These are phyloP conservation scores for Colletotrichum sp. DNA, from an alignment of 2,329 filamentous ascomycete genomes.

Conservation along the genomic window DNA sequence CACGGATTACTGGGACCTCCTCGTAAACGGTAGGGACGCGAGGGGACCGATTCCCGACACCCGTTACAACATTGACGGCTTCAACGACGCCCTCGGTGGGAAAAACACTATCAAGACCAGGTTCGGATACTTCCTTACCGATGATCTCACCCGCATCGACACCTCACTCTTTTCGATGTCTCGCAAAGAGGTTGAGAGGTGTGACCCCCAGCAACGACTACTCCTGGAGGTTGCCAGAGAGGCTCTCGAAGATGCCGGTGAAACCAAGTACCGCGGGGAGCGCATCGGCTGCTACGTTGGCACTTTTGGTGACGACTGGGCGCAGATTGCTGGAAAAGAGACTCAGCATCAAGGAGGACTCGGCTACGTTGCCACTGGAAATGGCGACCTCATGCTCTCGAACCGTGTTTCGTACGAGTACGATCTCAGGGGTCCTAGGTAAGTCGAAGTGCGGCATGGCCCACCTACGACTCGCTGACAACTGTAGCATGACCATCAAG, in stretches of 20 bases:
- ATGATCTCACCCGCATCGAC: constrained; percentile 22
- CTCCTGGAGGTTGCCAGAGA: neutral
- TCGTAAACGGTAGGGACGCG: neutral
- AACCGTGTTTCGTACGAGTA: constrained; percentile 36
- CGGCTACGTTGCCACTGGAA: neutral
- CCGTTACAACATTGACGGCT: neutral
- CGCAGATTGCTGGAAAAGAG: neutral
- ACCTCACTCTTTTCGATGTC: constrained; percentile 33
- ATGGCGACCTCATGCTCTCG: constrained; percentile 28
- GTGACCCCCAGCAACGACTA: constrained; percentile 6
- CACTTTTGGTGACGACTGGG: constrained; percentile 30
- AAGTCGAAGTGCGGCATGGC: neutral
- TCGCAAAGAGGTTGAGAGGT: constrained; percentile 24
- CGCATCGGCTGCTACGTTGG: constrained; percentile 32
- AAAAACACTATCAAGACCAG: neutral
- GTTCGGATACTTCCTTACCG: neutral
- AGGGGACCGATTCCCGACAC: neutral
- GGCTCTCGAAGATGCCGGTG: constrained; percentile 22
- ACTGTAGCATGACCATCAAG: constrained; percentile 27
- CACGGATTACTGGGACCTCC: neutral
- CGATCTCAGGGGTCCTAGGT: constrained; percentile 35
- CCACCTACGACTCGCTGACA: neutral
- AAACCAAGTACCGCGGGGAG: constrained; percentile 25
- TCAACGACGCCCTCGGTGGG: neutral
- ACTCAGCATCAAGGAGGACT: constrained; percentile 5